Base-by-base conservation (phyloP, 2,329 filamentous ascomycete genomes). In the Emmonsia crescens region DNA sequence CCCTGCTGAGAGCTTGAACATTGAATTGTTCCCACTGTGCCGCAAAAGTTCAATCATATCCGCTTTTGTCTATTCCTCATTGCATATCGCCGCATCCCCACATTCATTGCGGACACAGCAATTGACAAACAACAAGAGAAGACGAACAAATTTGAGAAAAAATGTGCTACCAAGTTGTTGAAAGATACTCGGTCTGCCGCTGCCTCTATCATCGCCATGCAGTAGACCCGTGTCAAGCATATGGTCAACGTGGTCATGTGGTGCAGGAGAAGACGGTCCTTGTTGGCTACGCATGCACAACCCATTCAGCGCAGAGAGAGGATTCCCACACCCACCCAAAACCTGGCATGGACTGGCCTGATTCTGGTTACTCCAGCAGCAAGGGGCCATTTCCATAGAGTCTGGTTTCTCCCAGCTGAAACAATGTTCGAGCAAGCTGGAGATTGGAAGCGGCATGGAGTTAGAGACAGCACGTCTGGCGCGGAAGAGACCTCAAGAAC, bases 141-240 rank as follows among this genome's bases (percentile, higher is more conserved):
- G 12, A 21, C 19, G 33, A 4, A 29, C n/a, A 57, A 9, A 31
- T 46, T 27, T 31, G 19, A 33, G 40, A 8, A 57, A 52, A 27
- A 21, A 96, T 96, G 91, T 96, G 91, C 72, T 92, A 90, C 71
- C 89, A 92, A 77, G 77, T 96, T 64, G 80, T 93, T 69, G 91
- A 96, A 75, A 82, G 89, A 63, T 96, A 91, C 79, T 86, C 91
- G 61, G 89, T 88, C 61, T 96, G 91, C 81, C 84, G 86, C 66
- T 96, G 91, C 77, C 82, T 93, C 68, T 95, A 96, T 80, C 90
- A 93, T 79, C 83, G 87, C 71, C 92, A 96, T 74, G 86, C 89
- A 56, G 82, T 96, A 68, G 91, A 96, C 71, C 88, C 89, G 64
- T 96, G 91, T 73, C 80, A 85, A 57, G 80, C 84, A 42, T 90